Percentiles rank a stretch among this genome's conserved stretches.
Conservation (phyloP, 768 basidiomycete species). For the Hericium rajendrae region DNA sequence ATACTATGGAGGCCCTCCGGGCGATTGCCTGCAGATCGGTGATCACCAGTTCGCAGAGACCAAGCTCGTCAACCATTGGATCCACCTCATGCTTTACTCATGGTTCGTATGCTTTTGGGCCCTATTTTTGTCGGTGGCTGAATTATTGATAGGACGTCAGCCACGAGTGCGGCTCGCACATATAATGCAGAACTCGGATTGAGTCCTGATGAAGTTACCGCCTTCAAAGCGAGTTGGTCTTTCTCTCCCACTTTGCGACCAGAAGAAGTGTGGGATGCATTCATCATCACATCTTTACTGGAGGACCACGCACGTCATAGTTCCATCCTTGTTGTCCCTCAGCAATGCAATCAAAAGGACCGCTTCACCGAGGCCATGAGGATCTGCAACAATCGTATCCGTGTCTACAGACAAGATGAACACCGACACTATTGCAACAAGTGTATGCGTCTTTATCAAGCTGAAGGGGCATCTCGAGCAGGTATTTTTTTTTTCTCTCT, state of each 20-base stretch:
- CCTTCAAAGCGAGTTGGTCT: neutral
- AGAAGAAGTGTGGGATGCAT: constrained; percentile 18
- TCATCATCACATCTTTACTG: constrained; percentile 18
- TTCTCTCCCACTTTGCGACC: constrained; percentile 1
- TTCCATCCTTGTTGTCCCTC: constrained; percentile 14
- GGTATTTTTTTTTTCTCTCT: neutral
- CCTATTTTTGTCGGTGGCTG: too few relatives aligned
- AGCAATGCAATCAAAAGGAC: constrained; percentile 16
- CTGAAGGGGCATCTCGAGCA: constrained; percentile 3
- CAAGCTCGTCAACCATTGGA: too few relatives aligned
- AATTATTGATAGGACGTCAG: constrained; percentile 6
- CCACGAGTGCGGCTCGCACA: constrained; percentile 1
- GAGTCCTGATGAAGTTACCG: neutral
- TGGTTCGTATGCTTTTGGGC: too few relatives aligned
- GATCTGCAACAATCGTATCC: constrained; percentile 18
- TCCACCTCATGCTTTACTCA: too few relatives aligned
- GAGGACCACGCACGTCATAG: constrained; percentile 11
- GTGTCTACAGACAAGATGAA: constrained; percentile 19
- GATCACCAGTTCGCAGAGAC: too few relatives aligned
- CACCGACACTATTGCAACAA: constrained; percentile 20
- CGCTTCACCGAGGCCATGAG: constrained; percentile 18
- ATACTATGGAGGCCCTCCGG: too few relatives aligned
- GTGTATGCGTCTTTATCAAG: constrained; percentile 16
- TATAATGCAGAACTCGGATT: neutral
- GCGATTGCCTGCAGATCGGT: too few relatives aligned